Conservation (phyloP, 2,329 filamentous ascomycete genomes). For the Corynespora cassiicola region DNA sequence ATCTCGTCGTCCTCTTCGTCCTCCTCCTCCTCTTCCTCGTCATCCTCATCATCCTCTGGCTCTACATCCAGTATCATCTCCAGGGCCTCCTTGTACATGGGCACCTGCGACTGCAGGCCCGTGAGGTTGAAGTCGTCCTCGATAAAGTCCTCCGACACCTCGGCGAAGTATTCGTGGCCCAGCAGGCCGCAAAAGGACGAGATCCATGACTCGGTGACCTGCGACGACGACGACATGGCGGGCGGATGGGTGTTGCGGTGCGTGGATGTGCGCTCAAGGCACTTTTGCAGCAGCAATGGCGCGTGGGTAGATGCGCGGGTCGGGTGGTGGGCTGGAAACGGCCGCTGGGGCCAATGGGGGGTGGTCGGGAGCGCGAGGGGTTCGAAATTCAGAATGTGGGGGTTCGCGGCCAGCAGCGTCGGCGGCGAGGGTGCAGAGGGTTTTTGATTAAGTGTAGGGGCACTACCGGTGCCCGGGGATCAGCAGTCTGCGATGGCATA, state of each 20-base stretch:
- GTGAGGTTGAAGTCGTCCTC: slow-evolving; percentile 99
- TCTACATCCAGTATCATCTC: slow-evolving; percentile 99
- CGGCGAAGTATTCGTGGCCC: slow-evolving; percentile 98
- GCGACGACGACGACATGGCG: slow-evolving; percentile 63
- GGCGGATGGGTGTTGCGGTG: background rate
- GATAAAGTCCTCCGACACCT: slow-evolving; percentile 98
- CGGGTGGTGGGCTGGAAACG: slow-evolving; percentile 4
- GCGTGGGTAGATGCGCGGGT: background rate
- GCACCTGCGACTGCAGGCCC: slow-evolving; percentile 90
- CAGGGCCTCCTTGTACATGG: slow-evolving; percentile 98
- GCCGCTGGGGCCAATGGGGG: slow-evolving; percentile 24
- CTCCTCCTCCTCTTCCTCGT: slow-evolving; percentile 75
- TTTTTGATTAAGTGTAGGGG: too few species aligned
- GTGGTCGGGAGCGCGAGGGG: slow-evolving; percentile 27
- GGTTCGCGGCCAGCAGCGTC: slow-evolving; percentile 17
- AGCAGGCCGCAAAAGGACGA: slow-evolving; percentile 94
- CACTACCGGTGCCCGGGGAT: too few species aligned
- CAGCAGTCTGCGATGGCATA: too few species aligned
- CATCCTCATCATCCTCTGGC: slow-evolving; percentile 90
- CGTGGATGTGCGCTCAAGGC: background rate
- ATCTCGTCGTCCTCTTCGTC: slow-evolving; percentile 64
- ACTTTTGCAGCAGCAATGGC: slow-evolving; percentile 1
- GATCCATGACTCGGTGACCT: slow-evolving; percentile 89
- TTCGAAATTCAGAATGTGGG: slow-evolving; percentile 38
- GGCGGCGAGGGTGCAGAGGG: too few species aligned